Evolutionary conservation across 345 rosid genomes (phyloP).

Genomic region (Brassica incana): DNA sequence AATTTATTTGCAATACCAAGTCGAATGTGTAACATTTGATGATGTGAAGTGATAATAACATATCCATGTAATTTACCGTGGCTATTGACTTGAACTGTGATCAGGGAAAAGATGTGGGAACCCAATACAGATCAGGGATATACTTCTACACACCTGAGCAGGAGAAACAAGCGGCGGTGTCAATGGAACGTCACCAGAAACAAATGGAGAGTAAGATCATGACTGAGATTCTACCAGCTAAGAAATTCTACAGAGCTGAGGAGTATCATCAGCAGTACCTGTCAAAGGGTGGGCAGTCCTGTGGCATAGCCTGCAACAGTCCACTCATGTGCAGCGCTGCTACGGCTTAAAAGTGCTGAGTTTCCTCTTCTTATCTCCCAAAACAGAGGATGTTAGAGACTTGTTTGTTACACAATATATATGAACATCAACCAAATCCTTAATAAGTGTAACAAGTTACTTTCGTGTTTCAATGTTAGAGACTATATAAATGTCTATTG

Average conservation of each 20-base stretch:
- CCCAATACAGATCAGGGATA: constrained; percentile 77
- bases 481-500: background rate
- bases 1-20: background rate
- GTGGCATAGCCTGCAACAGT: background rate
- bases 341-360: background rate
- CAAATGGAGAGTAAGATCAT: constrained; percentile 63
- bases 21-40: background rate
- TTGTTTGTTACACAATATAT: too few relatives aligned
- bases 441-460: background rate
- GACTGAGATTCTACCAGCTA: constrained; percentile 84
- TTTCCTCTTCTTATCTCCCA: background rate
- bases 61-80: background rate
- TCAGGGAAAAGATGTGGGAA: constrained; percentile 59
- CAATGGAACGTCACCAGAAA: constrained; percentile 65
- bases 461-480: background rate
- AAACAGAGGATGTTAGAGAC: too few relatives aligned
- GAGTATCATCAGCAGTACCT: constrained; percentile 94
- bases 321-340: background rate
- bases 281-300: constrained; percentile 81
- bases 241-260: constrained; percentile 88
- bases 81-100: background rate
- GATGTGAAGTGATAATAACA: background rate
- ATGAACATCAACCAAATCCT: too few relatives aligned
- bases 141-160: constrained; percentile 77
- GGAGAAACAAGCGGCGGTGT: constrained; percentile 69